Conservation (phyloP, 371 early-diverging fungal species). For the Lichtheimia hyalospora region DNA sequence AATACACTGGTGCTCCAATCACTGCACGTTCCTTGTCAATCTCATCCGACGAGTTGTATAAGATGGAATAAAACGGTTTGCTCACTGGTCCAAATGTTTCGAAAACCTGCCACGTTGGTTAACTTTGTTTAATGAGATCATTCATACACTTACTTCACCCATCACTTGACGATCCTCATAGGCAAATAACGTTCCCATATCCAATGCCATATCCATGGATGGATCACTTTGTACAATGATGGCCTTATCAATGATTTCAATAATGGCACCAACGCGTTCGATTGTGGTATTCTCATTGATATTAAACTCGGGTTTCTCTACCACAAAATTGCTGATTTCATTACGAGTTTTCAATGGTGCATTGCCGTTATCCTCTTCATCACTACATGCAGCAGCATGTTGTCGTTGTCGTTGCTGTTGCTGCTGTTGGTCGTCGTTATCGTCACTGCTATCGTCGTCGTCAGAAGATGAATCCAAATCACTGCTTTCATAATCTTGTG, state of each 20-base stretch:
- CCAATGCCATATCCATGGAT: constrained; percentile 66
- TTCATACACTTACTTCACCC: constrained; percentile 58
- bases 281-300: constrained; percentile 60
- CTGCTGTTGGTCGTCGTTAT: background rate
- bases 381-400: background rate
- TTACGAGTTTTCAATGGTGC: constrained; percentile 45
- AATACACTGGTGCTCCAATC: constrained; percentile 64
- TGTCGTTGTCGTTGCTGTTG: background rate
- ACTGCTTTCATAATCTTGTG: constrained; percentile 11
- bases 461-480: constrained; percentile 3
- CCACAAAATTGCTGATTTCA: constrained; percentile 57
- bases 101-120: constrained; percentile 53
- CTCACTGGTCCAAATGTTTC: constrained; percentile 94
- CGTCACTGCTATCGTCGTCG: background rate
- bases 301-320: constrained; percentile 59
- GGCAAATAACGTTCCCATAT: constrained; percentile 77
- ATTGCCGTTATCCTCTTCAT: background rate
- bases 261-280: constrained; percentile 64
- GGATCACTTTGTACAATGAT: constrained; percentile 68
- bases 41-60: constrained; percentile 67
- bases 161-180: constrained; percentile 65
- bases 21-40: constrained; percentile 43
- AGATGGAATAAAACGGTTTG: constrained; percentile 80
- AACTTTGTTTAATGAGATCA: background rate
- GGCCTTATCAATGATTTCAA: constrained; percentile 72